A percentile compares a stretch with the other conserved stretches of the same genome.
Conservation (phyloP, 2,329 filamentous ascomycete genomes). For the Xylaria sp. region DNA sequence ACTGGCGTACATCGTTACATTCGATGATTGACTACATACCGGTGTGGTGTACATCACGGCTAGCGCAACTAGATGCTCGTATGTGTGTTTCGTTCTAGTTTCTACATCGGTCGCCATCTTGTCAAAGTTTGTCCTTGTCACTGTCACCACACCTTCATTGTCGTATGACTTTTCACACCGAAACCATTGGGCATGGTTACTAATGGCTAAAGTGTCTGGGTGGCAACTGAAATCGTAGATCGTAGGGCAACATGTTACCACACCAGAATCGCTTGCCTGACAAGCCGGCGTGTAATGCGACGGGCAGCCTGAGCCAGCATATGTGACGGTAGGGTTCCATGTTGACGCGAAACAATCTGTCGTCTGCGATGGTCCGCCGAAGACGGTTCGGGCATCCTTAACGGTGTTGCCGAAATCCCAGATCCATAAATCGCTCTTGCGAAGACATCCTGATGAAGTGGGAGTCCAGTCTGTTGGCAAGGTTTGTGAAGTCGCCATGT, state of each 20-base stretch:
- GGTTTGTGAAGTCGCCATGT: slow-evolving; percentile 36
- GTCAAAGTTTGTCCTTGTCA: slow-evolving; percentile 36
- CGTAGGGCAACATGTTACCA: slow-evolving; percentile 45
- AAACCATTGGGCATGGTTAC: slow-evolving; percentile 33
- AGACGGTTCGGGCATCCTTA: slow-evolving; percentile 39
- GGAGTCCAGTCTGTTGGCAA: slow-evolving; percentile 32
- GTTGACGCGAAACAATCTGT: slow-evolving; percentile 40
- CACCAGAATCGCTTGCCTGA: slow-evolving; percentile 18
- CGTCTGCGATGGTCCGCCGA: slow-evolving; percentile 45
- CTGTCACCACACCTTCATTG: not conserved
- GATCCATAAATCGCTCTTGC: slow-evolving; percentile 42
- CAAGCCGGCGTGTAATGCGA: slow-evolving; percentile 43
- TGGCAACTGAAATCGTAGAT: slow-evolving; percentile 35
- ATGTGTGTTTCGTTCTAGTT: slow-evolving; percentile 10
- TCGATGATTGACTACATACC: slow-evolving; percentile 24
- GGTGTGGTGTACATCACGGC: slow-evolving; percentile 40
- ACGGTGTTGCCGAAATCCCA: slow-evolving; percentile 34
- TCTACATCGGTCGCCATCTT: slow-evolving; percentile 11
- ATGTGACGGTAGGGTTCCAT: slow-evolving; percentile 37
- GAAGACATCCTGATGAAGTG: slow-evolving; percentile 37
- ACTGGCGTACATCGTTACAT: not conserved
- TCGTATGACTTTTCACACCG: slow-evolving; percentile 37
- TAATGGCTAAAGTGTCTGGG: not conserved
- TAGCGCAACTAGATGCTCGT: slow-evolving; percentile 38
- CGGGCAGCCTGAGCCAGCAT: slow-evolving; percentile 41